phyloP scores from a whole-genome alignment of 2,329 filamentous ascomycete species.

The Trichoderma simmonsii region DNA sequence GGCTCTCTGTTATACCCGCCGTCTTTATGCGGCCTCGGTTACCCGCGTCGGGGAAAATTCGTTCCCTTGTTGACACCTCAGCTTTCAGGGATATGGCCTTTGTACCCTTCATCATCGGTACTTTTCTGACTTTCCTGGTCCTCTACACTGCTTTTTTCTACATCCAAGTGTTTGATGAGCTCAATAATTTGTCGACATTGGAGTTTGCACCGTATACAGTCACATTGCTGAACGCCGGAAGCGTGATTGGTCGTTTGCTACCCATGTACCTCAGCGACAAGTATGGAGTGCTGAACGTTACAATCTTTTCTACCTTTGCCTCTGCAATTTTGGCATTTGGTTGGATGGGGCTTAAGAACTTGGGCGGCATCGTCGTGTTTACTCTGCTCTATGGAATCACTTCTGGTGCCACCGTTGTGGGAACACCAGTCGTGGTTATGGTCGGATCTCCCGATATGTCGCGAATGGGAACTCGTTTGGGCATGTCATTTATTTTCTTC shows the following conservation, averaged over 20 bases:
- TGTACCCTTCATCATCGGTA: neutral
- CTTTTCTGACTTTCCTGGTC: neutral
- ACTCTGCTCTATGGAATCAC: neutral
- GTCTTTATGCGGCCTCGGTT: constrained; percentile 23
- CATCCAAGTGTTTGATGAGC: neutral
- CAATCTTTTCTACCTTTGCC: constrained; percentile 21
- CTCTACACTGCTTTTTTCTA: neutral
- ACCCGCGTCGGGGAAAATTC: neutral
- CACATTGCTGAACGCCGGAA: constrained; percentile 46
- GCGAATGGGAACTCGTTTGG: constrained; percentile 2
- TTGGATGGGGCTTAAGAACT: constrained; percentile 1
- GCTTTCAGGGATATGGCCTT: neutral
- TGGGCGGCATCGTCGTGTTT: neutral
- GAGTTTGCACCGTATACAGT: constrained; percentile 39
- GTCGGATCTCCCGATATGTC: neutral
- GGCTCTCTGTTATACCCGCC: constrained; percentile 30
- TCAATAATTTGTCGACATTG: constrained; percentile 33
- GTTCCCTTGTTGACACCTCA: neutral
- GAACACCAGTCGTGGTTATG: neutral
- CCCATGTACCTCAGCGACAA: constrained; percentile 37
- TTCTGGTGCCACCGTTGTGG: neutral
- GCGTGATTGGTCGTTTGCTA: constrained; percentile 44
- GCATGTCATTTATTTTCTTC: constrained; percentile 2
- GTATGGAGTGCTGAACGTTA: constrained; percentile 37
- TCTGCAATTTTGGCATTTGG: neutral